Conservation (phyloP, 371 early-diverging fungal genomes). For the Mucor sp. region DNA sequence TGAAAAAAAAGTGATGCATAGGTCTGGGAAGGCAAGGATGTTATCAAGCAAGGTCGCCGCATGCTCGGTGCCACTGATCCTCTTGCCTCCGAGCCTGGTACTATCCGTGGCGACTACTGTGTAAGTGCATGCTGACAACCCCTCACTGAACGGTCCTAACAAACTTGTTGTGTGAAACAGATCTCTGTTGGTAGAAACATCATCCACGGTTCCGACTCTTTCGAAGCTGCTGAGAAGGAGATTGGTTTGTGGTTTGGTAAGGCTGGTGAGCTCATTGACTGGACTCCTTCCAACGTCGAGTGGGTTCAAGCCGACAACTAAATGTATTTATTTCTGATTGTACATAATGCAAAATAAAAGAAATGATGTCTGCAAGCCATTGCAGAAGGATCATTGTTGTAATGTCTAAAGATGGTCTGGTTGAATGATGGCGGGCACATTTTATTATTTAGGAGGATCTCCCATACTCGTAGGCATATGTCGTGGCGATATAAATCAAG, state of each 20-base stretch:
- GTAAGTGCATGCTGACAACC: conserved; percentile 4
- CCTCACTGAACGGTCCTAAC: not conserved
- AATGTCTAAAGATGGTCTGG: too few relatives aligned
- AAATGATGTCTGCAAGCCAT: not conserved
- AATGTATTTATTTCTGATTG: not conserved
- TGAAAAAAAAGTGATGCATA: not conserved
- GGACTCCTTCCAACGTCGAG: conserved; percentile 45
- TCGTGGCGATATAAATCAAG: too few relatives aligned
- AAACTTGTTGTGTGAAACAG: not conserved
- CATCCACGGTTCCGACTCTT: conserved; percentile 94
- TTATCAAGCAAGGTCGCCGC: conserved; percentile 85
- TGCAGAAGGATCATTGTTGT: not conserved
- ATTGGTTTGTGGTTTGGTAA: conserved; percentile 91
- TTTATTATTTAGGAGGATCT: too few relatives aligned
- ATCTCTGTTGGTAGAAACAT: conserved; percentile 83
- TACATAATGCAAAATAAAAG: not conserved
- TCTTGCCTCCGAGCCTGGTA: conserved; percentile 85
- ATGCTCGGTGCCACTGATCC: conserved; percentile 89
- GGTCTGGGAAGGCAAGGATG: conserved; percentile 90
- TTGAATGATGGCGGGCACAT: too few relatives aligned
- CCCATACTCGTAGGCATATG: too few relatives aligned
- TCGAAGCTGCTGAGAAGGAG: conserved; percentile 91
- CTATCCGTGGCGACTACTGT: conserved; percentile 94
- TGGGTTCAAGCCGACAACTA: conserved; percentile 52
- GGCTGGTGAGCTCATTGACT: conserved; percentile 51